Base-by-base conservation (phyloP, 768 basidiomycete genomes). In the Kondoa malvinella region DNA sequence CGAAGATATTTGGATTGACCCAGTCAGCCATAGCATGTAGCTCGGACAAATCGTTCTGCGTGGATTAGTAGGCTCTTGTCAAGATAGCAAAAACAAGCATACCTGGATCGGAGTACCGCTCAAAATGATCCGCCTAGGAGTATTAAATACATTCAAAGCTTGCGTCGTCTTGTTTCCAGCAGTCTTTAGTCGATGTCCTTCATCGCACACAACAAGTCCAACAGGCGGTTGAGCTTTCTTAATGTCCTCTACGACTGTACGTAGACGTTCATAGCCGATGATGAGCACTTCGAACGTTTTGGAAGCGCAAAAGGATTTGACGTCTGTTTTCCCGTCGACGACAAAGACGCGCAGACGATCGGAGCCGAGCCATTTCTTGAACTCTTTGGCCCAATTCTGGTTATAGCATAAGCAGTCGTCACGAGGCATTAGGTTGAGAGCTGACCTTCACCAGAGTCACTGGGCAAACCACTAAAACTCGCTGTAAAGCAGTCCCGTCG, bases 21-120 rank as follows among this genome's bases (percentile, higher is more conserved):
- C 96, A 97, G 68, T 95, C 86, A 71, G 91, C 92, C 94, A 97
- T 97, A 2, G 91, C 83, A 77, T 95, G 94, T 74, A 94, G 94
- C 77, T 99, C 95, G 70, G 87, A 81, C 31, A 99, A 78, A 76
- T 96, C 90, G 77, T 99, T 99, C 76, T 97, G 72, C 1, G 12
- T 12, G 30, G 29, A 16, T 14, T 30, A 8, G 30, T n/a, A n/a
- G n/a, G 62, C 4, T 12, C 14, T 16, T 33, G 30, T 8, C 29
- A 64, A 32, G 12, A 12, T 8, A 27, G 8, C 8, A 64, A 40
- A 21, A 29, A 64, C 4, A 14, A 31, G 34, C 62, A 26, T 4
- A 64, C 62, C 30, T 71, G 94, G 40, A 99, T 88, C 0, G 95
- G 95, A 0, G 95, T 99, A 33, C 95, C 95, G 0, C 92, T 92